phyloP scores from a whole-genome alignment of 768 basidiomycete species.

The Mycena chlorophos region DNA sequence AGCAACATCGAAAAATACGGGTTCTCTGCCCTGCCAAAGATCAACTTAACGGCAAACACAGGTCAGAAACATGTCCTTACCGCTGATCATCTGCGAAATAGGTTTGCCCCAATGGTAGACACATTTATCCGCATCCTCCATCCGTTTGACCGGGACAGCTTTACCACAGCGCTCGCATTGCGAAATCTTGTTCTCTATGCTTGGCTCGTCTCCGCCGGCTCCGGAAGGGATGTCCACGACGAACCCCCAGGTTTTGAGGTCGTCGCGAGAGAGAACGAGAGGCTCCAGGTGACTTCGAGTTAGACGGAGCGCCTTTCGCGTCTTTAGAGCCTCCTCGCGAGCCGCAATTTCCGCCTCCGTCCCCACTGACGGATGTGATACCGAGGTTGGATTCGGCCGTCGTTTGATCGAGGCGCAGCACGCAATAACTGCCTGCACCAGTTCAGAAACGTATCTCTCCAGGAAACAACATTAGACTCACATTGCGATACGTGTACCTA shows the following conservation, averaged over 20 bases:
- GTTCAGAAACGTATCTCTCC: conserved; percentile 13
- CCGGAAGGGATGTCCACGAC: conserved; percentile 66
- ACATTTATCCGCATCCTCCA: conserved; percentile 63
- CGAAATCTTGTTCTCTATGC: conserved; percentile 56
- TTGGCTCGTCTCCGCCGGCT: conserved; percentile 63
- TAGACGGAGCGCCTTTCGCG: conserved; percentile 53
- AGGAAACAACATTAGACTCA: conserved; percentile 32
- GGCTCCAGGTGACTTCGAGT: conserved; percentile 54
- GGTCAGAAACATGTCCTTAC: conserved; percentile 38
- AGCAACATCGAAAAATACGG: conserved; percentile 79
- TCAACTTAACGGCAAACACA: neutral
- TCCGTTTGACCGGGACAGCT: conserved; percentile 65
- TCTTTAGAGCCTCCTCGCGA: conserved; percentile 56
- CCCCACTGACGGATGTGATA: conserved; percentile 73
- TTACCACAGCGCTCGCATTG: conserved; percentile 81
- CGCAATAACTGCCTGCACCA: conserved; percentile 48
- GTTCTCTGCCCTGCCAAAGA: conserved; percentile 58
- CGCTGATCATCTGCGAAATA: conserved; percentile 61
- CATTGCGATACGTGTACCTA: conserved; percentile 83
- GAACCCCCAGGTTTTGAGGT: conserved; percentile 70
- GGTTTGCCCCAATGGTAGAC: conserved; percentile 82
- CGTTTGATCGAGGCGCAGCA: conserved; percentile 52
- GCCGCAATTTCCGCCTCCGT: conserved; percentile 64
- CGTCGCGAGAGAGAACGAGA: conserved; percentile 57
- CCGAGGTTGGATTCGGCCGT: conserved; percentile 53